Evolutionary conservation across 495 filamentous ascomycete species (phyloP).

Genomic region (Aspergillus ellipticus): DNA sequence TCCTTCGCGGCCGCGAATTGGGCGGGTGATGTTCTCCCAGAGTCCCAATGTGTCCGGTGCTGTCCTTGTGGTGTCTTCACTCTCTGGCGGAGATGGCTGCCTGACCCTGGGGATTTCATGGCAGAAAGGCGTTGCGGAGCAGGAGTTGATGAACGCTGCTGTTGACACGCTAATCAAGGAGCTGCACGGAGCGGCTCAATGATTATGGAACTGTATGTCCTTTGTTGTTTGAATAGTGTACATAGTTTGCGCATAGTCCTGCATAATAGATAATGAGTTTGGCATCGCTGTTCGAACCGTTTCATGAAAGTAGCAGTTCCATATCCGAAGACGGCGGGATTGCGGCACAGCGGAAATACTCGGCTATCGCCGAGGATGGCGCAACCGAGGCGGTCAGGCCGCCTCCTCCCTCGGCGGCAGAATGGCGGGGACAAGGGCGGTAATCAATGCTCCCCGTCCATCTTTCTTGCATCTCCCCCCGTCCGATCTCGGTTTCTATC

Average conservation of each 20-base stretch:
- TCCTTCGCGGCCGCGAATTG: slow-evolving; percentile 23
- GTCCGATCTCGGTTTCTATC: background rate
- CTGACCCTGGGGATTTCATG: slow-evolving; percentile 34
- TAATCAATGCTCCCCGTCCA: background rate
- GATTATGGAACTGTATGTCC: slow-evolving; percentile 4
- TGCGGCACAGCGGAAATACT: background rate
- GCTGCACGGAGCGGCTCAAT: slow-evolving; percentile 13
- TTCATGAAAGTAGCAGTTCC: background rate
- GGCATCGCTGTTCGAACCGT: background rate
- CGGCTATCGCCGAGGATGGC: background rate
- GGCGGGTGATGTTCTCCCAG: slow-evolving; percentile 43
- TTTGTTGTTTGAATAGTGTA: background rate
- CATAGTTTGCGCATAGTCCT: background rate
- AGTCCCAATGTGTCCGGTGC: slow-evolving; percentile 38
- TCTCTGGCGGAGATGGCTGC: slow-evolving; percentile 38
- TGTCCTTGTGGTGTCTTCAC: slow-evolving; percentile 34
- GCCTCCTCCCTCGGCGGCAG: slow-evolving; percentile 24
- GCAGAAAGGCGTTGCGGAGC: slow-evolving; percentile 37
- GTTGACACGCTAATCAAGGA: slow-evolving; percentile 22
- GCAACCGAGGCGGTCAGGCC: slow-evolving; percentile 25
- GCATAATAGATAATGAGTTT: background rate
- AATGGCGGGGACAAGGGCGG: slow-evolving; percentile 22
- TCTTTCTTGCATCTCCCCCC: background rate
- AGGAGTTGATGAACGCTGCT: slow-evolving; percentile 17
- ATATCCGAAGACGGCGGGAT: background rate